Evolutionary conservation across 2,329 filamentous ascomycete genomes (phyloP), one percentile per base, ranked within the genome.

Genomic region (Botryotinia globosa): DNA sequence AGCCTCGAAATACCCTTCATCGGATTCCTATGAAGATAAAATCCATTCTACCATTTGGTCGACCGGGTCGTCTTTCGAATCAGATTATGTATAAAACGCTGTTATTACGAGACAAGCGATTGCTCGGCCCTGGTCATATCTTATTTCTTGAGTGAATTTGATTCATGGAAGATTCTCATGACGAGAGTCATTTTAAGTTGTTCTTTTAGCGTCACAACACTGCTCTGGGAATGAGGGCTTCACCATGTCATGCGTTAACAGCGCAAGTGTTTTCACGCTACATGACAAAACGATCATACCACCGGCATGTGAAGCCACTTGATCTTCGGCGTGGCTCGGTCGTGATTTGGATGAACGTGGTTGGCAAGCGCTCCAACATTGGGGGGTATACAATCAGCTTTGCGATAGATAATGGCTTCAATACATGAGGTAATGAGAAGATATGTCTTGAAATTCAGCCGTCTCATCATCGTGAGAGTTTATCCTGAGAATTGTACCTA

Each of bases 241-340:
- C 82, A 71, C 82, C 82, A 72, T 81, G 83, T 0, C 84, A 85
- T 1, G 79, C 76, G 32, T 80, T 77, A 4, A 86, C 81, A 0
- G 80, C 82, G 84, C 83, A 6, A 86, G 79, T 1, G 84, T 85
- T 76, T 85, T 86, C 82, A 86, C 84, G 70, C 81, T 83, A 77
- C 85, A 87, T 0, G 82, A 84, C 0, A 84, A 82, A 2, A 86
- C 77, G 22, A 86, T 83, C 85, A 87, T 87, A 18, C 84, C 84
- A 71, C 83, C 80, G 12, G 82, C 79, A 56, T 78, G 80, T 77
- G 84, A 86, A 0, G 0, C 85, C 84, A 56, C 81, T 83, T 1
- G 84, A 82, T 3, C 85, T 81, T 81, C 0, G 84, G 81, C 0
- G 85, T 85, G 0, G 84, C 80, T 75, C 85, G 79, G 71, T 87